Evolutionary conservation across 768 basidiomycete species (phyloP), one percentile per base, ranked within the genome.

Genomic region (Exsudoporus frostii): DNA sequence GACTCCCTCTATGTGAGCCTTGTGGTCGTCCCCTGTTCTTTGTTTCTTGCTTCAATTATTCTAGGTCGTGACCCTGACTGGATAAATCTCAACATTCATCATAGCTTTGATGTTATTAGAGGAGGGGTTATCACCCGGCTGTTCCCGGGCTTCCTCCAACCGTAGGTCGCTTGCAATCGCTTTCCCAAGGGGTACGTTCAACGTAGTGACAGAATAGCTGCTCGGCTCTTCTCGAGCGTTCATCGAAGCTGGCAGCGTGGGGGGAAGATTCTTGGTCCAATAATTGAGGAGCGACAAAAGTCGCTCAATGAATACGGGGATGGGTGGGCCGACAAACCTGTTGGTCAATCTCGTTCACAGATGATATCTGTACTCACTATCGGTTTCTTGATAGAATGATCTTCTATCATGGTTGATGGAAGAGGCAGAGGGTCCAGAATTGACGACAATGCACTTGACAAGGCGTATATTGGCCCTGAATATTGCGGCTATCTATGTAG

Each of bases 11-110:
- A 4, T 82, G 81, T 79, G 44, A 17, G 27, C 10, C 8, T 13
- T 25, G 3, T 8, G 5, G 5, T 14, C 22, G 25, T 22, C 5
- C 24, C 20, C 38, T 37, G 8, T 5, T 9, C 24, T 33, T 11
- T 17, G 13, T n/a, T 33, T 32, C 44, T 20, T 40, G 49, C 5
- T 30, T 17, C 7, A 51, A 73, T 24, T 6, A 0, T 8, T 43
- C 22, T 14, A 79, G 78, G 78, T 56, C 71, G 75, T 9, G 48
- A 79, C 41, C 54, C 65, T 3, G 73, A 71, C 7, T 79, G 74
- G 58, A 50, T 63, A 4, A 43, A 54, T 20, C 54, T 74, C 20
- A 67, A 58, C n/a, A 65, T 71, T 20, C 50, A 60, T 1, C 74
- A 65, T 50, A 59, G 73, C 2, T 7, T 66, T 0, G 62, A 71